Evolutionary conservation across 2,329 filamentous ascomycete genomes (phyloP).

Genomic region (Colletotrichum cordylinicola): DNA sequence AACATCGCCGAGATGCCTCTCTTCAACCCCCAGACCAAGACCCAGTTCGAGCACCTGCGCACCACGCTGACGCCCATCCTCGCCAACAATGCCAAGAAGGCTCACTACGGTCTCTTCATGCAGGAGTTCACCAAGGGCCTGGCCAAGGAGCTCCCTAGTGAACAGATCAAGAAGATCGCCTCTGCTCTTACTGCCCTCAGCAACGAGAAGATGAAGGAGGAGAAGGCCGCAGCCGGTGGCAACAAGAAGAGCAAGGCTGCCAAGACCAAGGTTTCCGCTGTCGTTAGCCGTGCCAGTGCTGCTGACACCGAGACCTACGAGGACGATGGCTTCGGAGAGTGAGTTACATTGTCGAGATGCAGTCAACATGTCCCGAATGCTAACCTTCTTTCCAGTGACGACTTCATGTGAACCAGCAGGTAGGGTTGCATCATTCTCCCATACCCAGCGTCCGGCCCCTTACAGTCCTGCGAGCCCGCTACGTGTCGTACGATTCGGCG

Average conservation of each 20-base stretch:
- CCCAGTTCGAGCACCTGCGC: slow-evolving; percentile 82
- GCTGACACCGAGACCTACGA: slow-evolving; percentile 82
- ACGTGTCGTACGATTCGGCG: background rate
- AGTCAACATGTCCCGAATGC: background rate
- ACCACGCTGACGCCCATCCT: slow-evolving; percentile 82
- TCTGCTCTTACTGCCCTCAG: slow-evolving; percentile 86
- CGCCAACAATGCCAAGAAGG: slow-evolving; percentile 78
- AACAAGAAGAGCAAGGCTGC: slow-evolving; percentile 97
- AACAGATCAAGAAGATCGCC: slow-evolving; percentile 96
- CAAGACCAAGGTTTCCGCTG: slow-evolving; percentile 90
- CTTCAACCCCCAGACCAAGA: slow-evolving; percentile 89
- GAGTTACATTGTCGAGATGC: slow-evolving; percentile 48
- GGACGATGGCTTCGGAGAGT: slow-evolving; percentile 83
- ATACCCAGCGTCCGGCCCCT: slow-evolving; percentile 2
- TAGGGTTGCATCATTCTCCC: slow-evolving; percentile 18
- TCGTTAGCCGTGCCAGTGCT: slow-evolving; percentile 64
- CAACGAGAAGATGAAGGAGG: slow-evolving; percentile 99
- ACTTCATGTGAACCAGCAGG: slow-evolving; percentile 69
- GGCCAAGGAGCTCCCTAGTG: slow-evolving; percentile 84
- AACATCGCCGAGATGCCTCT: slow-evolving; percentile 82
- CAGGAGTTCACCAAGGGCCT: slow-evolving; percentile 91
- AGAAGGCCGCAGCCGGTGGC: slow-evolving; percentile 92
- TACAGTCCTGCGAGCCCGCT: background rate
- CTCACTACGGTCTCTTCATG: slow-evolving; percentile 88
- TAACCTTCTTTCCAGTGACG: slow-evolving; percentile 55